Evolutionary conservation across 2,329 filamentous ascomycete species (phyloP), one percentile per base, ranked within the genome.

Genomic region (Fusarium miscanthi): DNA sequence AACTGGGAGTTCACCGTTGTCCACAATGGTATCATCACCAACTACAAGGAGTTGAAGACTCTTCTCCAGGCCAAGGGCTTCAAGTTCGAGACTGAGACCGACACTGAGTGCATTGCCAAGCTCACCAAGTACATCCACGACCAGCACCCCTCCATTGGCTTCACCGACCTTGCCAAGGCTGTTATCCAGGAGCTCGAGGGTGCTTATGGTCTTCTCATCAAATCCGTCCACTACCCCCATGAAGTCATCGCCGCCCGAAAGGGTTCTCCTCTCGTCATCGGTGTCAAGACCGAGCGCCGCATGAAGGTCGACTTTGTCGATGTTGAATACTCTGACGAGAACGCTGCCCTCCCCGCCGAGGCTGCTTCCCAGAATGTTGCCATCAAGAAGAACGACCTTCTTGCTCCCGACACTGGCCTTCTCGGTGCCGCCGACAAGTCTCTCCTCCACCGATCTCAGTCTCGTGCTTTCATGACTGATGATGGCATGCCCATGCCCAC

Each of bases 221-320:
- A 98, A 89, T 99, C 96, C 45, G 94, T 98, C 63, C 95, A 98
- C 89, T 99, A 94, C 87, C 96, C 96, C 68, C 94, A 98, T 81
- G 96, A 99, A 87, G 93, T 98, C 72, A 94, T 99, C 84, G 96
- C 96, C 62, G 96, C 96, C 82, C 94, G 96, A 79, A 99, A 99
- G 90, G 96, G 96, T 85, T 99, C 96, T 70, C 96, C 96, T 46
- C 90, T 99, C 69, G 96, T 99, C 73, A 94, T 99, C 78, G 96
- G 96, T 85, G 96, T 99, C 82, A 93, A 94, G 86, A 98, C 96
- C 63, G 89, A 94, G 85, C 97, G 93, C 88, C 97, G 97, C 87
- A 98, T 99, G 96, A 99, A 98, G 92, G 96, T 99, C 72, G 96
- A 99, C 86, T 99, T 99, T 80, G 96, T 99, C 82, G 96, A 99